Conservation (phyloP, 805 yeast genomes). For the Priceomyces carsonii region DNA sequence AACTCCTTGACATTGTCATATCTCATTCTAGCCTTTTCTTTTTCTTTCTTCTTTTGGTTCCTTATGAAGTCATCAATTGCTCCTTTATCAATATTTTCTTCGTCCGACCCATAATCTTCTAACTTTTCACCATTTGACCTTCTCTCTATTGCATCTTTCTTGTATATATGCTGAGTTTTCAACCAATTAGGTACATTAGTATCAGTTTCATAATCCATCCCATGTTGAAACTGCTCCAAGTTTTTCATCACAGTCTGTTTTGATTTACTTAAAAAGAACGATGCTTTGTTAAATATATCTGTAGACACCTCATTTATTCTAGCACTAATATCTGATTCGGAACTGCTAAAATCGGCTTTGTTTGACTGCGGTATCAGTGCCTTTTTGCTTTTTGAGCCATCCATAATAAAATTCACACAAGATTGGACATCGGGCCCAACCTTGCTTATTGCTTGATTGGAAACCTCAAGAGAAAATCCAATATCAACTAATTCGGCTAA, state of each 20-base stretch:
- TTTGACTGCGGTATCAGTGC: neutral
- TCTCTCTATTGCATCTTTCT: conserved; percentile 37
- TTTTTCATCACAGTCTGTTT: conserved; percentile 62
- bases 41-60: conserved; percentile 36
- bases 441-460: conserved; percentile 57
- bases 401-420: conserved; percentile 68
- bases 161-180: conserved; percentile 55
- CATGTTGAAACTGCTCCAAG: conserved; percentile 53
- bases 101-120: conserved; percentile 49
- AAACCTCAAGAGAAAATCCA: conserved; percentile 68
- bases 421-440: conserved; percentile 62
- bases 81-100: conserved; percentile 46
- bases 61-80: conserved; percentile 41
- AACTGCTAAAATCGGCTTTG: conserved; percentile 14
- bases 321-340: conserved; percentile 22
- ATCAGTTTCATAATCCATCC: neutral
- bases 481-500: conserved; percentile 75
- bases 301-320: conserved; percentile 54
- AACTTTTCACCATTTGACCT: conserved; percentile 31
- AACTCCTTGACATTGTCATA: conserved; percentile 15
- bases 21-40: conserved; percentile 31
- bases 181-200: conserved; percentile 66
- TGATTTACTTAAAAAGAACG: conserved; percentile 58
- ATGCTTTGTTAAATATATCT: conserved; percentile 61
- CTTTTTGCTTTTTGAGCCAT: conserved; percentile 8